These are phyloP conservation scores for Wakefieldia striispora DNA, from an alignment of 768 basidiomycete genomes.

Conservation along the genomic window DNA sequence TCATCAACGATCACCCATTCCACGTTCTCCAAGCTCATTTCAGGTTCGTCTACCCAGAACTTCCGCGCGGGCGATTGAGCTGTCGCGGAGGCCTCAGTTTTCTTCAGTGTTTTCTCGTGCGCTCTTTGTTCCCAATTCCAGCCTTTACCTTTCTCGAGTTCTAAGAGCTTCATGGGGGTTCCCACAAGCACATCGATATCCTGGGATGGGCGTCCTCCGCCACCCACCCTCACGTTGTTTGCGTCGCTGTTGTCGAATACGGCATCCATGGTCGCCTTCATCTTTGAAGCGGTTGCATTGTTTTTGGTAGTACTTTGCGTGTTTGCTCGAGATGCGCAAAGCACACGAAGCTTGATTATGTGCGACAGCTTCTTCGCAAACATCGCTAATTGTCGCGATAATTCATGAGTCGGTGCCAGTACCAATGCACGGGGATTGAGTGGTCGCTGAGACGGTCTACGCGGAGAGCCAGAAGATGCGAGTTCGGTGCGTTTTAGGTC, in stretches of 20 bases:
- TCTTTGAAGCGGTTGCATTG: constrained; percentile 47
- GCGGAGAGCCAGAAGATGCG: constrained; percentile 3
- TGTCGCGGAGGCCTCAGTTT: constrained; percentile 28
- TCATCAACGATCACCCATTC: constrained; percentile 94
- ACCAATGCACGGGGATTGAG: constrained; percentile 75
- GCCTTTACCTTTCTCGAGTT: constrained; percentile 52
- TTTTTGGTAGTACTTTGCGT: constrained; percentile 19
- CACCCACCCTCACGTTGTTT: constrained; percentile 29
- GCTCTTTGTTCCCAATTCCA: constrained; percentile 46
- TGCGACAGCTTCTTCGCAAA: constrained; percentile 78
- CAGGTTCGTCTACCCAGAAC: constrained; percentile 47
- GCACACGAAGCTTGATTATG: constrained; percentile 69
- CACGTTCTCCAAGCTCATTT: constrained; percentile 63
- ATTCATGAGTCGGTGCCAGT: constrained; percentile 87
- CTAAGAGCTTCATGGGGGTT: constrained; percentile 62
- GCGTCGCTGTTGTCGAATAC: constrained; percentile 24
- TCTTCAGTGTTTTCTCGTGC: constrained; percentile 20
- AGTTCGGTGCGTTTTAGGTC: constrained; percentile 68
- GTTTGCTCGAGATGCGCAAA: constrained; percentile 68
- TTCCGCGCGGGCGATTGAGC: constrained; percentile 17
- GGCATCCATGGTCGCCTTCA: constrained; percentile 31
- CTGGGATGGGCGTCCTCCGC: constrained; percentile 12
- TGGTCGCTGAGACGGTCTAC: constrained; percentile 18
- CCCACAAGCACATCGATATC: constrained; percentile 60
- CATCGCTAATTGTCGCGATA: constrained; percentile 72